Evolutionary conservation across 306 rosid genomes (phyloP).

Genomic region (Begonia fuchsioides): DNA sequence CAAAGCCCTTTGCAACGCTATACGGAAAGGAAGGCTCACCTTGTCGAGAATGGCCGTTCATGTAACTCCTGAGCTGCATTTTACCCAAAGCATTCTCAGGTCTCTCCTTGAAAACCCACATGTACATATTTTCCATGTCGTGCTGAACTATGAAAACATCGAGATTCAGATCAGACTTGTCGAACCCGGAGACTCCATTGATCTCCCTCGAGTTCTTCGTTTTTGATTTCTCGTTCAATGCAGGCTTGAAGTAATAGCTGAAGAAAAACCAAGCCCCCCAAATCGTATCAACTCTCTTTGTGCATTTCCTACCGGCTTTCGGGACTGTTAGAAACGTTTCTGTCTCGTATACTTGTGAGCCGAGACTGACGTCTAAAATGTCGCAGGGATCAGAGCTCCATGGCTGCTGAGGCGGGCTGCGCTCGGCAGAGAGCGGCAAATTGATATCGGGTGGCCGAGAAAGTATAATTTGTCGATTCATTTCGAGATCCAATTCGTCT

Average conservation of each 20-base stretch:
- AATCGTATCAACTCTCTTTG: slow-evolving; percentile 68
- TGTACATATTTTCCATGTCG: slow-evolving; percentile 97
- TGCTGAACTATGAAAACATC: slow-evolving; percentile 92
- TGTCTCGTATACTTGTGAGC: slow-evolving; percentile 61
- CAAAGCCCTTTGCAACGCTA: slow-evolving; percentile 77
- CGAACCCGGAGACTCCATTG: slow-evolving; percentile 63
- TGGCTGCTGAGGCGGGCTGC: slow-evolving; percentile 66
- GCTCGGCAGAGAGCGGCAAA: slow-evolving; percentile 71
- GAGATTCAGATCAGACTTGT: slow-evolving; percentile 75
- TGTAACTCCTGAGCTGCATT: slow-evolving; percentile 96
- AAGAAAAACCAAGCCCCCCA: slow-evolving; percentile 99
- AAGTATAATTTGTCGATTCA: slow-evolving; percentile 59
- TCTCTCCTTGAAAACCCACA: slow-evolving; percentile 98
- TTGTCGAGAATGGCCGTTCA: slow-evolving; percentile 98
- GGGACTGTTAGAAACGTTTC: slow-evolving; percentile 51
- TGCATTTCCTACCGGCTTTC: slow-evolving; percentile 65
- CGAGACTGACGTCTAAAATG: slow-evolving; percentile 71
- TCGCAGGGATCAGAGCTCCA: slow-evolving; percentile 76
- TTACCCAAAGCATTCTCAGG: slow-evolving; percentile 90
- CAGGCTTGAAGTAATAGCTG: slow-evolving; percentile 78
- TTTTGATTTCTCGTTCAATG: slow-evolving; percentile 58
- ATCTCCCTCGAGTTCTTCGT: slow-evolving; percentile 58
- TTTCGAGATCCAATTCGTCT: slow-evolving; percentile 82
- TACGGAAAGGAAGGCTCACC: slow-evolving; percentile 90
- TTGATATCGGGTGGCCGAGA: slow-evolving; percentile 77